These are phyloP conservation scores for Boletus bicolor DNA, from an alignment of 768 basidiomycete species.

Conservation along the genomic window DNA sequence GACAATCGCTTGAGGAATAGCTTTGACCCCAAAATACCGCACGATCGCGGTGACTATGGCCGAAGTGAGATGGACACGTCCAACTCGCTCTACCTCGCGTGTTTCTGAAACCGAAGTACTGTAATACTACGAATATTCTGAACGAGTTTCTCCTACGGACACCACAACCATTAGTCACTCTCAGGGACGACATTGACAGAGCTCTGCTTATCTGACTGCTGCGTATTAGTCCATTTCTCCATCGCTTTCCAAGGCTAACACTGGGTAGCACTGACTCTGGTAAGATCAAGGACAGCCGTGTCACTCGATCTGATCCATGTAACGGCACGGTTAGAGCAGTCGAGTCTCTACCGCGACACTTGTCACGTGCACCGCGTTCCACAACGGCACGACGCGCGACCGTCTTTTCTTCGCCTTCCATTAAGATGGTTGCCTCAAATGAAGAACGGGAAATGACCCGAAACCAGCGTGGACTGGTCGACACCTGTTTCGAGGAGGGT, in stretches of 20 bases:
- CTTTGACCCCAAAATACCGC: constrained; percentile 6
- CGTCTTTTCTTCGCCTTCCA: not conserved
- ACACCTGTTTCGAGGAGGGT: constrained; percentile 73
- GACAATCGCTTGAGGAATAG: constrained; percentile 5
- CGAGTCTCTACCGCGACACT: not conserved
- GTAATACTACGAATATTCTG: not conserved
- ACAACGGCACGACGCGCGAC: constrained; percentile 7
- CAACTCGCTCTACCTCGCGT: not conserved
- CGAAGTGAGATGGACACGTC: not conserved
- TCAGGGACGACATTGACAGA: not conserved
- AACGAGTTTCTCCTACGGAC: not conserved
- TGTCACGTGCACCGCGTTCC: constrained; percentile 26
- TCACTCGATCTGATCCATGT: not conserved
- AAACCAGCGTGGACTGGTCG: constrained; percentile 56
- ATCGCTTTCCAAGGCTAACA: not conserved
- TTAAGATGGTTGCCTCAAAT: constrained; percentile 10
- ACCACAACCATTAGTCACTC: not conserved
- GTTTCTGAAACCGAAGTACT: not conserved
- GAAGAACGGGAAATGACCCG: constrained; percentile 44
- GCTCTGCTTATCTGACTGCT: not conserved
- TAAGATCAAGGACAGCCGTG: not conserved
- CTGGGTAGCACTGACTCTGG: not conserved
- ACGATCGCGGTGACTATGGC: constrained; percentile 1
- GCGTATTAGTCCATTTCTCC: not conserved
- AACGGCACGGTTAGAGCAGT: not conserved